Base-by-base conservation (phyloP, 805 yeast genomes). In the Wickerhamomyces silvicola region DNA sequence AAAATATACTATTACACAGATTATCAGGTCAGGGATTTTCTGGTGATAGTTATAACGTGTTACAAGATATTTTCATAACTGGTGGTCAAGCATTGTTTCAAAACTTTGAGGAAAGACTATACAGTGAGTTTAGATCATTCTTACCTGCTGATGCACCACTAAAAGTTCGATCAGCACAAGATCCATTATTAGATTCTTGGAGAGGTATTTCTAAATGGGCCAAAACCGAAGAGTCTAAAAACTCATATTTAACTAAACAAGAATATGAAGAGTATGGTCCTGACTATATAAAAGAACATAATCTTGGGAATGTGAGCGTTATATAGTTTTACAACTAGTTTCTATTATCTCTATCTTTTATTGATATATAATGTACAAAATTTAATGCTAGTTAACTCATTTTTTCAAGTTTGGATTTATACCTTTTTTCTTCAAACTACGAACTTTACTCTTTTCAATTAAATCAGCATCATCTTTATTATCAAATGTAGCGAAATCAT, bases 211-310 rank as follows among this genome's bases (percentile, higher is more conserved):
- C 84, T 10, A 70, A 72, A 47, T 84, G 95, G 83, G 64, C 88
- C 6, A 46, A 47, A 3, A 64, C 70, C 15, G 66, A 58, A 1
- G 74, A 66, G 12, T 66, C 70, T 23, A 46, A 62, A 18, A 44
- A 59, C 2, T 60, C 73, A 8, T 75, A 68, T 37, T 64, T 90
- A 16, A 70, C 92, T 0, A 73, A 68, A 42, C 58, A 68, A 34
- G 95, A 88, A 41, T 92, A 86, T 50, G 81, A 79, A 27, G 98
- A 92, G 56, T 74, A 71, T 66, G 99, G 98, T 0, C 66, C 84
- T 0, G 96, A 85, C 34, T 90, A 87, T 52, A 75, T 88, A 29
- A 84, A 81, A 48, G 95, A 86, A 50, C 94, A 90, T 55, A 74
- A 75, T 9, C 57, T 83, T 43, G 94, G 97, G 2, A 83, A 84